A percentile compares a stretch with the other conserved stretches of the same genome.
These are phyloP conservation scores for Exserohilum rostratum DNA, from an alignment of 2,329 filamentous ascomycete species.

Conservation along the genomic window DNA sequence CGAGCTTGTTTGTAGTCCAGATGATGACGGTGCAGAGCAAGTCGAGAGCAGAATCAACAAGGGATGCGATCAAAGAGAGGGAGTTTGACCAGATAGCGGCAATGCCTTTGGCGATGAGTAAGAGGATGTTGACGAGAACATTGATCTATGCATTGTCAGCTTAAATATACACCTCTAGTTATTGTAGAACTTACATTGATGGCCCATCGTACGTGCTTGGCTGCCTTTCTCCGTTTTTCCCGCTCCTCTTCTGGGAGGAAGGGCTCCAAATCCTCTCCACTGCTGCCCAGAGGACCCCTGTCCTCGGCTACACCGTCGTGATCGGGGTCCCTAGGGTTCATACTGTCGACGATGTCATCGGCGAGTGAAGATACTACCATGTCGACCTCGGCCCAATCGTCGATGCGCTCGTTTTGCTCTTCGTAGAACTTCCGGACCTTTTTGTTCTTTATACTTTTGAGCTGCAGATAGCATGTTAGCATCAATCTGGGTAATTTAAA, in stretches of 20 bases:
- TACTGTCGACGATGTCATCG: constrained; percentile 65
- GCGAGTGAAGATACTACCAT: constrained; percentile 62
- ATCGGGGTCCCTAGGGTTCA: constrained; percentile 62
- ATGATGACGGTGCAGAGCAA: constrained; percentile 66
- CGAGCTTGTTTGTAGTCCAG: constrained; percentile 64
- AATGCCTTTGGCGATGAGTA: constrained; percentile 62
- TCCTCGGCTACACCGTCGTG: constrained; percentile 62
- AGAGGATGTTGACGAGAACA: constrained; percentile 63
- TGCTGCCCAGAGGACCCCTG: constrained; percentile 57
- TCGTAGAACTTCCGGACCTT: constrained; percentile 62
- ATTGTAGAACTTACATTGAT: constrained; percentile 54
- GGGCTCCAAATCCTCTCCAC: constrained; percentile 58
- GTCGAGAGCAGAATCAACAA: constrained; percentile 67
- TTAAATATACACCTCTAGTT: too few species aligned
- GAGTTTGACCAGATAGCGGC: constrained; percentile 63
- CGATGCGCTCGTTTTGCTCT: constrained; percentile 59
- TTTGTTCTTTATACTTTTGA: constrained; percentile 60
- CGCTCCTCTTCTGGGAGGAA: constrained; percentile 63
- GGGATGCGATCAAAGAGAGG: constrained; percentile 65
- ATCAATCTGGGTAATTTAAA: too few species aligned
- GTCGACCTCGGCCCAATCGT: constrained; percentile 66
- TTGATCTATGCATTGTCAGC: constrained; percentile 54
- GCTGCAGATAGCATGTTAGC: constrained; percentile 25
- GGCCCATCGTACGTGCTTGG: constrained; percentile 60
- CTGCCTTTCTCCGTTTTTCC: constrained; percentile 54